These are phyloP conservation scores for Nematocida sp. DNA, from an alignment of 371 early-diverging fungal species.

Conservation along the genomic window DNA sequence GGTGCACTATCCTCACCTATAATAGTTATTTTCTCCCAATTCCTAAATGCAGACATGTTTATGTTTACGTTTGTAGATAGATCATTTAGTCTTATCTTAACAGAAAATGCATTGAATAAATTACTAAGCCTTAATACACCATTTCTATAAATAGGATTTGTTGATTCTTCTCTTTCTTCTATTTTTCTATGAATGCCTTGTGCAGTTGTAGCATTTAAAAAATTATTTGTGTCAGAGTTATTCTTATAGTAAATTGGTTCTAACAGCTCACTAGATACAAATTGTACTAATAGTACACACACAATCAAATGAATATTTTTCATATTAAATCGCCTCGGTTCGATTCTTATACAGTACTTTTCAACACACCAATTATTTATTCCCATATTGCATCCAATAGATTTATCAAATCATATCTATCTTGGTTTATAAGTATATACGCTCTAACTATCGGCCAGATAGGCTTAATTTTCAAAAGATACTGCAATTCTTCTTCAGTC, in stretches of 20 bases:
- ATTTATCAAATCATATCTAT: neutral
- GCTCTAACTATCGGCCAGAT: neutral
- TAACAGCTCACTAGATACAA: too few relatives aligned
- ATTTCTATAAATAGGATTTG: neutral
- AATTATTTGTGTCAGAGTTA: too few relatives aligned
- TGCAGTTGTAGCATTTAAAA: too few relatives aligned
- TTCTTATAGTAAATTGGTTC: too few relatives aligned
- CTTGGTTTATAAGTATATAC: neutral
- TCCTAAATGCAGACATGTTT: neutral
- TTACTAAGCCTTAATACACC: neutral
- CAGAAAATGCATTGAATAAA: neutral
- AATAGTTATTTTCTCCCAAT: neutral
- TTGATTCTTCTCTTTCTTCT: too few relatives aligned
- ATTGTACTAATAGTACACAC: too few relatives aligned
- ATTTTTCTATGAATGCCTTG: too few relatives aligned
- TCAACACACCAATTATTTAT: neutral
- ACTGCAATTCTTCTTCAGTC: neutral
- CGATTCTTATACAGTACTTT: too few relatives aligned
- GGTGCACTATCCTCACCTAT: too few relatives aligned
- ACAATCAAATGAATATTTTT: too few relatives aligned
- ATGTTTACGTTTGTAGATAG: neutral
- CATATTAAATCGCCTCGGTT: too few relatives aligned
- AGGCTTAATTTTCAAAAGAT: neutral
- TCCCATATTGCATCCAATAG: conserved; percentile 10
- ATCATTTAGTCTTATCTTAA: neutral